Percentiles rank a stretch among this genome's conserved stretches.
phyloP scores from a whole-genome alignment of 306 rosid genomes.

The Corylus avellana region DNA sequence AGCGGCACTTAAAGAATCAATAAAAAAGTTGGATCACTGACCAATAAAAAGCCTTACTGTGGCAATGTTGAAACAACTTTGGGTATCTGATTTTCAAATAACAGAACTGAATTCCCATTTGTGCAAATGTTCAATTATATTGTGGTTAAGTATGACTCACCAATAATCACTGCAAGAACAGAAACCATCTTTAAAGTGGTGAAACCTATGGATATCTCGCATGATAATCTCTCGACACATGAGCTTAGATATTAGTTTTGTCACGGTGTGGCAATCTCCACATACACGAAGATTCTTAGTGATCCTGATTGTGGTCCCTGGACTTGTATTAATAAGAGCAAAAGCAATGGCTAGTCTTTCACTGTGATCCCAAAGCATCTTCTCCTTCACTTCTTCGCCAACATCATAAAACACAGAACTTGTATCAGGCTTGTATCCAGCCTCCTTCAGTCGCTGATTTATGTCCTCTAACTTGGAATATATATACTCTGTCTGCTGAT shows the following conservation, averaged over 20 bases:
- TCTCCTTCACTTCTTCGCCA: slow-evolving; percentile 56
- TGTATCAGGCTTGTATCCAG: slow-evolving; percentile 64
- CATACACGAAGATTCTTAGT: slow-evolving; percentile 66
- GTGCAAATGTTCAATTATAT: slow-evolving; percentile 5
- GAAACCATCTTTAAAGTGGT: slow-evolving; percentile 51
- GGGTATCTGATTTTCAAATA: slow-evolving; percentile 7
- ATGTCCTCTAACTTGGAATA: slow-evolving; percentile 48
- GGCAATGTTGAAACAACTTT: slow-evolving; percentile 27
- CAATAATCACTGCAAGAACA: slow-evolving; percentile 66
- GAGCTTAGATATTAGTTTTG: slow-evolving; percentile 52
- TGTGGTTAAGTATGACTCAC: slow-evolving; percentile 36
- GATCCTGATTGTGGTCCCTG: slow-evolving; percentile 52
- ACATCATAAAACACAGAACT: slow-evolving; percentile 59
- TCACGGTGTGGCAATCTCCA: slow-evolving; percentile 56
- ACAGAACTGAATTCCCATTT: slow-evolving; percentile 16
- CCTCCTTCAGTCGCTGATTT: slow-evolving; percentile 49
- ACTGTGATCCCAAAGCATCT: slow-evolving; percentile 66
- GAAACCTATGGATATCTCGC: slow-evolving; percentile 62
- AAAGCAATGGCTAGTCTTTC: slow-evolving; percentile 63
- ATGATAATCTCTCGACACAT: slow-evolving; percentile 45
- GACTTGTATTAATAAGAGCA: slow-evolving; percentile 48
- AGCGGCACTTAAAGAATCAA: slow-evolving; percentile 12
- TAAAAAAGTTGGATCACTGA: slow-evolving; percentile 25
- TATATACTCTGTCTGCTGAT: slow-evolving; percentile 45
- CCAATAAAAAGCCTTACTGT: slow-evolving; percentile 6